Base-by-base conservation (phyloP, 2,329 filamentous ascomycete species). In the Cladosporium velox region DNA sequence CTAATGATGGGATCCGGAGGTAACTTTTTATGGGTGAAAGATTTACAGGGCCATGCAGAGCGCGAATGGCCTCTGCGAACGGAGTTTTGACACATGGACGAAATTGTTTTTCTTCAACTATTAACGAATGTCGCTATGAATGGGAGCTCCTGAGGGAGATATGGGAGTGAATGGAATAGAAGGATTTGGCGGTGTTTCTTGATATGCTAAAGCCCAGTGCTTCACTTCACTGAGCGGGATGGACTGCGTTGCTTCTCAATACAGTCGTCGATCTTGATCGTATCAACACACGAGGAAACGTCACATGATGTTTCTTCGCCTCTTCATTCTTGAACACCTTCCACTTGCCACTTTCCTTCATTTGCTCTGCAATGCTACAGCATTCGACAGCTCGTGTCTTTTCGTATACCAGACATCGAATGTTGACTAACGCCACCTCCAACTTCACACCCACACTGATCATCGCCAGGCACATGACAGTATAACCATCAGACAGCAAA, bases 61-160 rank as follows among this genome's bases (percentile, higher is more conserved):
- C 41, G 41, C 52, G 32, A 30, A 55, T 55, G 52, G 26, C 3
- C n/a, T 34, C 52, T 55, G 55, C 14, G 49, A 21, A 21, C 34
- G 55, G 55, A 58, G 55, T 58, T 58, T 35, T 15, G 55, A 58
- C 32, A 34, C 5, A 38, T 58, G 32, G 55, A 58, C 34, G 55
- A 34, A 41, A 24, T 26, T 26, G n/a, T 21, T 32, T 55, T 55
- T 55, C 52, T 55, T 58, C 32, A 58, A 35, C 55, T 38, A 11
- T 41, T 58, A 58, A 58, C 55, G 55, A 47, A 58, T 41, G 21
- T 28, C 21, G 55, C 32, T 38, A 58, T 26, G 55, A 58, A 58
- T 58, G 55, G 34, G 34, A 24, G 32, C 55, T 58, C 55, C 34
- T 14, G 21, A 58, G 34, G 34, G 55, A 38, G 54, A 21, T 24